These are phyloP conservation scores for Hymenoscyphus salicellus DNA, from an alignment of 2,329 filamentous ascomycete species.

Conservation along the genomic window DNA sequence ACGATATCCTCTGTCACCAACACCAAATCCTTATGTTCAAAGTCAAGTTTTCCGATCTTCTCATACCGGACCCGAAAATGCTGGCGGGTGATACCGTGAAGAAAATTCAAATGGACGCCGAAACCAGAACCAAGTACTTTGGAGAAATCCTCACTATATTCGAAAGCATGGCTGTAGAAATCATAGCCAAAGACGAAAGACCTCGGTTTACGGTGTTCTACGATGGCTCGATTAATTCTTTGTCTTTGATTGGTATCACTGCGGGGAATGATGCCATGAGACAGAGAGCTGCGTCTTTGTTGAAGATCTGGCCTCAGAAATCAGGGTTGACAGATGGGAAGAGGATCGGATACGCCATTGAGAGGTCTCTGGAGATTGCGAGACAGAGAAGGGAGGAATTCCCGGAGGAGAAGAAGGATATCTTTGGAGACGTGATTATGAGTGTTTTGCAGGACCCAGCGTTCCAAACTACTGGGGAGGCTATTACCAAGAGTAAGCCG, in stretches of 20 bases:
- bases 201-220: not conserved
- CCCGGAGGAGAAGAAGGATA: not conserved
- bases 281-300: not conserved
- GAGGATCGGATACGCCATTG: conserved; percentile 1
- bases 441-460: not conserved
- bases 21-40: conserved; percentile 1
- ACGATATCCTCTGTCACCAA: not conserved
- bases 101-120: not conserved
- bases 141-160: not conserved
- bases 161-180: not conserved
- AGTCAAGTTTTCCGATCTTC: not conserved
- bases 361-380: not conserved
- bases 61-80: not conserved
- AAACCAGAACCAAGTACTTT: not conserved
- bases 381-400: not conserved
- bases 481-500: not conserved
- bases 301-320: not conserved
- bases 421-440: not conserved
- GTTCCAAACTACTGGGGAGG: not conserved
- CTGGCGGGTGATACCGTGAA: not conserved
- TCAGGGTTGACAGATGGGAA: not conserved
- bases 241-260: not conserved
- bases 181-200: not conserved
- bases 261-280: not conserved
- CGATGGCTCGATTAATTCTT: not conserved